These are phyloP conservation scores for Aspergillus persii DNA, from an alignment of 2,329 filamentous ascomycete genomes.

Conservation along the genomic window DNA sequence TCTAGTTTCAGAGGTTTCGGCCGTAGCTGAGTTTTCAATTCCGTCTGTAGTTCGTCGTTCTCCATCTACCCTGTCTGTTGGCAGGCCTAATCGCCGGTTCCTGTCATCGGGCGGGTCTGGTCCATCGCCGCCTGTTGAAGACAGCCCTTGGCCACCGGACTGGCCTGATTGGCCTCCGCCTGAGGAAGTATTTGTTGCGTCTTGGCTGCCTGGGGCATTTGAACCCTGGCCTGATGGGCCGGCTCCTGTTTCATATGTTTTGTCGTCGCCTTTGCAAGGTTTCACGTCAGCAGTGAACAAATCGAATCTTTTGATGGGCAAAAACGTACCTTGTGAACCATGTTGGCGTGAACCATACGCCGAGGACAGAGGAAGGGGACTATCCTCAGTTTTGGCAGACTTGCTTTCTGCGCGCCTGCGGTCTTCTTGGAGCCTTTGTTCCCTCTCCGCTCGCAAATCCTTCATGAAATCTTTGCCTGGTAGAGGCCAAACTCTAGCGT, in stretches of 20 bases:
- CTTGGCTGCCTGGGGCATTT: not conserved
- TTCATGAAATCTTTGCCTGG: too few species aligned
- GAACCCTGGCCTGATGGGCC: too few species aligned
- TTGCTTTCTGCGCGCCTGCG: not conserved
- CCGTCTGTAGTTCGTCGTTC: too few species aligned
- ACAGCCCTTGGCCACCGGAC: not conserved
- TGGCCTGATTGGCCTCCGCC: not conserved
- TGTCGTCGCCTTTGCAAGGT: not conserved
- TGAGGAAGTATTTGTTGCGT: not conserved
- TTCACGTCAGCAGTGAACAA: not conserved
- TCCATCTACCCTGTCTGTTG: too few species aligned
- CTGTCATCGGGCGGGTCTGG: not conserved
- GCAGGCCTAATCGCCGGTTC: not conserved
- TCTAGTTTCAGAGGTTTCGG: too few species aligned
- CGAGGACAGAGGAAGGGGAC: not conserved
- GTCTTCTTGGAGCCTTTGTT: not conserved
- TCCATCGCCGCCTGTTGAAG: not conserved
- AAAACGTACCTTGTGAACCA: not conserved
- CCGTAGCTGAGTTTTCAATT: too few species aligned
- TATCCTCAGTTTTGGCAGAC: not conserved
- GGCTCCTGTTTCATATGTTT: not conserved
- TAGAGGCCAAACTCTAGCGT: too few species aligned
- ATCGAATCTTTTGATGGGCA: not conserved
- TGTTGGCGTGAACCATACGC: not conserved
- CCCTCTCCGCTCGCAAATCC: too few species aligned